Evolutionary conservation across 257 asterid genomes (phyloP).

Genomic region (Oldenlandia corymbosa): DNA sequence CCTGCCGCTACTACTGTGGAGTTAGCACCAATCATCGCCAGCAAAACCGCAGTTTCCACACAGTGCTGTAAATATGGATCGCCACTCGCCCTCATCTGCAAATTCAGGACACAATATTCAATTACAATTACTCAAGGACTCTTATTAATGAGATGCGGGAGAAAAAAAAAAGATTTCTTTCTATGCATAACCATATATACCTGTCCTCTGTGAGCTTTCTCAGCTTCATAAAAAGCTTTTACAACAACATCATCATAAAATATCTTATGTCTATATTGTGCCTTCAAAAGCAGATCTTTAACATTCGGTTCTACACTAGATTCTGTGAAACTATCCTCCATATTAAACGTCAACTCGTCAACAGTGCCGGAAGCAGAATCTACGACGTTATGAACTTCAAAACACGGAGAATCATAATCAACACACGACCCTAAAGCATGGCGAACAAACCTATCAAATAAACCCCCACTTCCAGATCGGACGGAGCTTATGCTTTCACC

Average conservation of each 20-base stretch:
- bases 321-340: conserved; percentile 60
- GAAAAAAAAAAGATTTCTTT: background rate
- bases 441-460: conserved; percentile 64
- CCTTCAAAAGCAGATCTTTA: conserved; percentile 55
- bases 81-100: conserved; percentile 86
- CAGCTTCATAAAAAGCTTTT: conserved; percentile 79
- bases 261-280: conserved; percentile 64
- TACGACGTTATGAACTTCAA: conserved; percentile 30
- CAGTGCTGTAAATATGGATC: conserved; percentile 96
- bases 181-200: conserved; percentile 30
- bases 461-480: conserved; percentile 47
- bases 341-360: conserved; percentile 77
- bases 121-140: background rate
- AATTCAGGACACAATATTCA: conserved; percentile 11
- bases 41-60: conserved; percentile 76
- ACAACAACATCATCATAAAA: conserved; percentile 69
- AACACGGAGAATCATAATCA: conserved; percentile 46
- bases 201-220: conserved; percentile 80
- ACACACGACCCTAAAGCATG: conserved; percentile 71
- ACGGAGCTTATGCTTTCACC: conserved; percentile 44
- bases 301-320: conserved; percentile 50
- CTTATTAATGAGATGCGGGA: no score
- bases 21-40: conserved; percentile 76
- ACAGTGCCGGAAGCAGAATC: conserved; percentile 28
- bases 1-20: conserved; percentile 95